phyloP scores from a whole-genome alignment of 2,329 filamentous ascomycete genomes.

The Fusarium sp. region DNA sequence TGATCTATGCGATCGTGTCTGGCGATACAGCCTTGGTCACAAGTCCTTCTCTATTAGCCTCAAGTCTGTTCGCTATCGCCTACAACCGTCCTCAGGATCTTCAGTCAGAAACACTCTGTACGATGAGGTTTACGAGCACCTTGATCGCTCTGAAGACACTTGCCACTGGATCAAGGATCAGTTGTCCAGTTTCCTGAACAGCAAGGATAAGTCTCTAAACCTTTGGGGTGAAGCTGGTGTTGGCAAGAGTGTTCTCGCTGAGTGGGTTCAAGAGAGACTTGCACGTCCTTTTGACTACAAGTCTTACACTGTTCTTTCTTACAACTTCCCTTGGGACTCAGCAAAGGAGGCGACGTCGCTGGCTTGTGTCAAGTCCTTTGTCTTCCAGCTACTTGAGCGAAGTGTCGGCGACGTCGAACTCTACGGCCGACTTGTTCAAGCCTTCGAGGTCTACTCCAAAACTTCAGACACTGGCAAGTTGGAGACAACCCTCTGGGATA shows the following conservation, averaged over 20 bases:
- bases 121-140: constrained; percentile 53
- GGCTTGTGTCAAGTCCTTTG: constrained; percentile 53
- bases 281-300: constrained; percentile 53
- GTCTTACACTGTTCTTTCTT: constrained; percentile 53
- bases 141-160: constrained; percentile 55
- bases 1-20: constrained; percentile 52
- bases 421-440: constrained; percentile 49
- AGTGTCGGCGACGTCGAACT: constrained; percentile 55
- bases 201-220: constrained; percentile 52
- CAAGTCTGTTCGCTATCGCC: constrained; percentile 49
- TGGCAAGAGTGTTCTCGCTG: constrained; percentile 55
- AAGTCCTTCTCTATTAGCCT: constrained; percentile 44
- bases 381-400: constrained; percentile 55
- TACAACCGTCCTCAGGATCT: constrained; percentile 48
- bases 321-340: constrained; percentile 54
- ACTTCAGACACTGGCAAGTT: constrained; percentile 45
- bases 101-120: constrained; percentile 49
- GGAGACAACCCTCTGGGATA: constrained; percentile 51
- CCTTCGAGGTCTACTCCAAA: constrained; percentile 46
- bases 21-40: constrained; percentile 51
- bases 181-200: constrained; percentile 53
- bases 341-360: constrained; percentile 49
- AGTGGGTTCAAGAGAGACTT: constrained; percentile 57
- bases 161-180: constrained; percentile 55
- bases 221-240: constrained; percentile 52